Evolutionary conservation across 73 alveolate species (phyloP).

Genomic region (Tetrahymena thermophila): DNA sequence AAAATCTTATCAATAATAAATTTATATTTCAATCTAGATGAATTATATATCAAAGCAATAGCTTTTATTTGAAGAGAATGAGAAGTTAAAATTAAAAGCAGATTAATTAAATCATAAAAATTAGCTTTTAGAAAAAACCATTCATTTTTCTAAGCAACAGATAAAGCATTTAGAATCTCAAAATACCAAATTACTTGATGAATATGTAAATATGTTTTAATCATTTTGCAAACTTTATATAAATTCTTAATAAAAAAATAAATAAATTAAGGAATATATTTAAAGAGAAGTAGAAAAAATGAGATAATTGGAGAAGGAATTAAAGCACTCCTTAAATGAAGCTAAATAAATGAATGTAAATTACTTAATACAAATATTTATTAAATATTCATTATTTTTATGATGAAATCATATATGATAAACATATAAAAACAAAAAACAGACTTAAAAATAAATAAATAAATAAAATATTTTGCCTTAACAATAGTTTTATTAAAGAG

Average conservation of each 20-base stretch:
- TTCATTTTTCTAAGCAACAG: not conserved
- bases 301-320: not conserved
- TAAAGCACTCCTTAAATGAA: not conserved
- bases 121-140: not conserved
- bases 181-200: not conserved
- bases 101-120: not conserved
- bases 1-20: too few species aligned
- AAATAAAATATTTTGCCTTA: too few species aligned
- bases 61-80: not conserved
- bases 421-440: too few species aligned
- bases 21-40: not conserved
- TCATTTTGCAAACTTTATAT: too few species aligned
- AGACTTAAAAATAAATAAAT: too few species aligned
- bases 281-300: not conserved
- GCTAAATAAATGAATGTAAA: not conserved
- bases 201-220: not conserved
- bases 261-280: not conserved
- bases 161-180: not conserved
- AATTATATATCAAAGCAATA: not conserved
- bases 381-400: too few species aligned
- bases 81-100: not conserved
- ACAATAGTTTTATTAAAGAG: too few species aligned
- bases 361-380: too few species aligned
- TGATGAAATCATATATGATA: too few species aligned
- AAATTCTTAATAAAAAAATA: too few species aligned